Conservation (phyloP, 768 basidiomycete species). For the Trichaptum fuscoviolaceum region DNA sequence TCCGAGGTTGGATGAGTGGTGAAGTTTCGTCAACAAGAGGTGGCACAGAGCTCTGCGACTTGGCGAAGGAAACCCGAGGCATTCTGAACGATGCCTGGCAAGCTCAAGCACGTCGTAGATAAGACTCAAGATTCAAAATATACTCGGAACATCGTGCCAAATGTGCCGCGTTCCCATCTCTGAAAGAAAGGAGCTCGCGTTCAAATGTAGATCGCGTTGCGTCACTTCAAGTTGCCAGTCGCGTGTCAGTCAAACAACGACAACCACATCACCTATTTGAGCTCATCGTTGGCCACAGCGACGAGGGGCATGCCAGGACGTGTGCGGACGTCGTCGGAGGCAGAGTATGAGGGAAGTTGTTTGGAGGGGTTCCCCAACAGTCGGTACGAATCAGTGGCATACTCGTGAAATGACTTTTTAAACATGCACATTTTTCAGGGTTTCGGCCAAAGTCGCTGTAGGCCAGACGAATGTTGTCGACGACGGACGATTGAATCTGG, state of each 20-base stretch:
- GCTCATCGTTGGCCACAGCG: not conserved
- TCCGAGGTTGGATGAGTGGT: not conserved
- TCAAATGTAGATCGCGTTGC: not conserved
- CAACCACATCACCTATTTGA: not conserved
- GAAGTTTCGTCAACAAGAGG: not conserved
- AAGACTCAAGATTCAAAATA: not conserved
- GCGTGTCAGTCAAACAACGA: not conserved
- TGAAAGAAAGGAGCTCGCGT: not conserved
- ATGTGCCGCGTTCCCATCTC: not conserved
- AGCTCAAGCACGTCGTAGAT: not conserved
- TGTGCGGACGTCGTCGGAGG: not conserved
- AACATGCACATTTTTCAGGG: constrained; percentile 4
- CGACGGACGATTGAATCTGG: not conserved
- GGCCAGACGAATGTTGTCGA: not conserved
- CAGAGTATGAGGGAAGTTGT: not conserved
- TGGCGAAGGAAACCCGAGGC: not conserved
- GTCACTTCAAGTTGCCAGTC: no score
- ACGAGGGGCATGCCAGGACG: constrained; percentile 7
- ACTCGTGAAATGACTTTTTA: not conserved
- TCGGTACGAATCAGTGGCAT: constrained; percentile 11
- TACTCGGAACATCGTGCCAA: no score
- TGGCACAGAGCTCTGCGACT: not conserved
- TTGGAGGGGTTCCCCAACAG: constrained; percentile 14
- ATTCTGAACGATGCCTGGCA: not conserved
- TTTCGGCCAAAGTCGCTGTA: constrained; percentile 12